Conservation (phyloP, 2,329 filamentous ascomycete species). For the Aspergillus novoparasiticus region DNA sequence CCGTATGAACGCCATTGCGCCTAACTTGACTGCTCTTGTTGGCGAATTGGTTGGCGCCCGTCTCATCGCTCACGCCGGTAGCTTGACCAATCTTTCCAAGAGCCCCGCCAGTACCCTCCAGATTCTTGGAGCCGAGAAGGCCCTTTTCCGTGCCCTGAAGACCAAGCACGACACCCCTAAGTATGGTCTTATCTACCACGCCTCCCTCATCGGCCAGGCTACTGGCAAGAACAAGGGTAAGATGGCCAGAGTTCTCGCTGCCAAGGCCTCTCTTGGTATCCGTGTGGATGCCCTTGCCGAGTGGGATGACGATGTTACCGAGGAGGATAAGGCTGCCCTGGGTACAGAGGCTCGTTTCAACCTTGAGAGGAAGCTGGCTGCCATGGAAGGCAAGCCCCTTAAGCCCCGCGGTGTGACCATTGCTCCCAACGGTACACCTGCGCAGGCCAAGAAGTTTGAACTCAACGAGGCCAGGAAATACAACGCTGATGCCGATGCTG, state of each 20-base stretch:
- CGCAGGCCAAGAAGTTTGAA: conserved; percentile 70
- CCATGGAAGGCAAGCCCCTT: conserved; percentile 86
- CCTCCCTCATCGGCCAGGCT: conserved; percentile 91
- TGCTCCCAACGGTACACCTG: conserved; percentile 69
- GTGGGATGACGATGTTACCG: conserved; percentile 75
- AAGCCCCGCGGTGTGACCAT: conserved; percentile 75
- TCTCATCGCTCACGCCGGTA: conserved; percentile 92
- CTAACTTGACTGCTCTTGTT: conserved; percentile 90
- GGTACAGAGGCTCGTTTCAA: conserved; percentile 63
- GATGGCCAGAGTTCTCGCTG: conserved; percentile 93
- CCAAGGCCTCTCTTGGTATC: conserved; percentile 89
- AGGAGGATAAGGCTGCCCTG: conserved; percentile 83
- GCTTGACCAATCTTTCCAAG: conserved; percentile 92
- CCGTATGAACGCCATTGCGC: conserved; percentile 95
- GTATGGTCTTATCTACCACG: conserved; percentile 93
- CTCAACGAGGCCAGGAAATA: conserved; percentile 93
- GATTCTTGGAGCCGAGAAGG: conserved; percentile 98
- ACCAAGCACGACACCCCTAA: conserved; percentile 99
- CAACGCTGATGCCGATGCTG: conserved; percentile 88
- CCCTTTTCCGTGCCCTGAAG: conserved; percentile 95
- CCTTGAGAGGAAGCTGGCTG: conserved; percentile 52
- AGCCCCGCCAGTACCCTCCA: conserved; percentile 93
- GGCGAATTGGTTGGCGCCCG: conserved; percentile 93
- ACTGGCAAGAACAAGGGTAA: conserved; percentile 99
- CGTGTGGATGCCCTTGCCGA: conserved; percentile 88